These are phyloP conservation scores for Tulasnella sp. DNA, from an alignment of 768 basidiomycete species.

Conservation along the genomic window DNA sequence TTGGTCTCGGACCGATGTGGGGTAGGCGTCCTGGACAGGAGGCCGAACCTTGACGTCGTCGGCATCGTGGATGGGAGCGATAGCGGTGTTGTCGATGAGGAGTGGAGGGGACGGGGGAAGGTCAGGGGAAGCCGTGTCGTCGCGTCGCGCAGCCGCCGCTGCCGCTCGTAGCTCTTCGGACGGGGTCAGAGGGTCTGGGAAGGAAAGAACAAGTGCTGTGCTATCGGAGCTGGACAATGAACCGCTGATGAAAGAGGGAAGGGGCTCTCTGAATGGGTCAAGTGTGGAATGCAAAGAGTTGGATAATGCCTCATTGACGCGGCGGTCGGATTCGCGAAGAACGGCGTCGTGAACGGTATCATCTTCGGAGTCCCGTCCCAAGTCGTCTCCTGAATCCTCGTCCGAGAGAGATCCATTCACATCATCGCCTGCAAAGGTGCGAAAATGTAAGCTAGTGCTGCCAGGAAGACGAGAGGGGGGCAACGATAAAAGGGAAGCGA, in stretches of 20 bases:
- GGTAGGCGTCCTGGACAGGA: slow-evolving; percentile 1
- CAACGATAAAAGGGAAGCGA: not conserved
- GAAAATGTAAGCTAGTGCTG: not conserved
- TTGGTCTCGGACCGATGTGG: slow-evolving; percentile 1
- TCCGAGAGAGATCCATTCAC: slow-evolving; percentile 9
- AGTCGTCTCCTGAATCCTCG: slow-evolving; percentile 16
- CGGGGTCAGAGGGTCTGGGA: slow-evolving; percentile 25
- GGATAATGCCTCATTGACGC: slow-evolving; percentile 22
- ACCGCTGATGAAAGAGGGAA: slow-evolving; percentile 18
- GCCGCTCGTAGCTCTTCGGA: slow-evolving; percentile 19
- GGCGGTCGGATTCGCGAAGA: slow-evolving; percentile 15
- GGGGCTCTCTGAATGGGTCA: slow-evolving; percentile 23
- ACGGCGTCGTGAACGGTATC: slow-evolving; percentile 21
- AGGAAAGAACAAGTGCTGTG: slow-evolving; percentile 16
- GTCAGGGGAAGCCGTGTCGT: not conserved
- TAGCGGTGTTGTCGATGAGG: not conserved
- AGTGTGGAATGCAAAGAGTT: slow-evolving; percentile 19
- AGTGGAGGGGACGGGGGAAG: not conserved
- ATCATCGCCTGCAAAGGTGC: not conserved
- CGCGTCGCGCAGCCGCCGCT: not conserved
- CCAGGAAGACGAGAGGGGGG: not conserved
- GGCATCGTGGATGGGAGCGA: not conserved
- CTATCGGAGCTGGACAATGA: slow-evolving; percentile 21
- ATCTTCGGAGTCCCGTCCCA: slow-evolving; percentile 8
- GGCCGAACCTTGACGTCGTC: slow-evolving; percentile 1